Evolutionary conservation across 371 early-diverging fungal species (phyloP).

Genomic region (Homolaphlyctis polyrhiza): DNA sequence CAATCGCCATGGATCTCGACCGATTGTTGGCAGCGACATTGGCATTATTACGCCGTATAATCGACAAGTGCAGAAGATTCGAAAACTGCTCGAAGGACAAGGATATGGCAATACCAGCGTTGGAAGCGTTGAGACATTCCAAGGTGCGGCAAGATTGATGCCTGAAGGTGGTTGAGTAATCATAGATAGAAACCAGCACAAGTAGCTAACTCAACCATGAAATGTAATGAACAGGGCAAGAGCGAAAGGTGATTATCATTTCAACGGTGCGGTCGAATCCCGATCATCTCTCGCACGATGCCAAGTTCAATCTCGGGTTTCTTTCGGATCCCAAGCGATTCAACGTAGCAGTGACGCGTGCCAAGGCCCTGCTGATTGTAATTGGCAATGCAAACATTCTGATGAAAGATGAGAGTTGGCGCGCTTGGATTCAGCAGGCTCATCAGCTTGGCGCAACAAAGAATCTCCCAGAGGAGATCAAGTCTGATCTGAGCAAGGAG

Average conservation of each 20-base stretch:
- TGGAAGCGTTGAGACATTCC: not conserved
- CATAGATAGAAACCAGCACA: too few species aligned
- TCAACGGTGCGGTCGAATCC: slow-evolving; percentile 38
- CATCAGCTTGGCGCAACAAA: not conserved
- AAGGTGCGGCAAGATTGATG: not conserved
- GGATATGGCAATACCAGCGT: not conserved
- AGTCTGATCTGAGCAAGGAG: not conserved
- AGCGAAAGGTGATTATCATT: slow-evolving; percentile 39
- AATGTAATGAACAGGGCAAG: slow-evolving; percentile 42
- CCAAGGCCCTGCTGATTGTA: slow-evolving; percentile 20
- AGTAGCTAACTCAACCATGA: too few species aligned
- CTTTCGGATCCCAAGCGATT: slow-evolving; percentile 39
- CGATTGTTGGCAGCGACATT: slow-evolving; percentile 5
- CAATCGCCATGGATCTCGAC: not conserved
- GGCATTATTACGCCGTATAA: slow-evolving; percentile 20
- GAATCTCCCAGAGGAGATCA: not conserved
- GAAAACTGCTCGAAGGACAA: not conserved
- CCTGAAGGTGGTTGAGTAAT: too few species aligned
- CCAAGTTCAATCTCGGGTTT: slow-evolving; percentile 34
- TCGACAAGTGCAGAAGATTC: slow-evolving; percentile 20
- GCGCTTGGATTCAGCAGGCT: not conserved
- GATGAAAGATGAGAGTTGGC: not conserved
- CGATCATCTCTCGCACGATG: slow-evolving; percentile 34
- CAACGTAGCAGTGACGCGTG: slow-evolving; percentile 51
- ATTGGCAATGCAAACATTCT: slow-evolving; percentile 16